These are phyloP conservation scores for Clonostachys sp. DNA, from an alignment of 2,329 filamentous ascomycete genomes.

Conservation along the genomic window DNA sequence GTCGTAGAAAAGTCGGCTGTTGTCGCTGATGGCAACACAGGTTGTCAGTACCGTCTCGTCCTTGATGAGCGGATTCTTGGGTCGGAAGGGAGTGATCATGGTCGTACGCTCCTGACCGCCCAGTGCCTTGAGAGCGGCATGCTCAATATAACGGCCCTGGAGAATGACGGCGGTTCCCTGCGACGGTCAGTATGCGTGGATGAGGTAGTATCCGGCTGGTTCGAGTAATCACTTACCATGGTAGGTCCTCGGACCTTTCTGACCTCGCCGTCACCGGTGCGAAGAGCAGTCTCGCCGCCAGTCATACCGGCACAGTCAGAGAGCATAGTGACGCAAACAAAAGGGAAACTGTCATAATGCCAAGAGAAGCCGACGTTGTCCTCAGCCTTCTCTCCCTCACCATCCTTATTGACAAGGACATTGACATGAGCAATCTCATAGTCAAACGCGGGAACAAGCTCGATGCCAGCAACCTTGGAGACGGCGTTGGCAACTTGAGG, in stretches of 20 bases:
- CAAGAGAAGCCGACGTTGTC: constrained; percentile 54
- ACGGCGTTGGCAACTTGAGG: constrained; percentile 37
- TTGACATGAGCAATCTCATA: constrained; percentile 52
- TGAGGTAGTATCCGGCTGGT: constrained; percentile 9
- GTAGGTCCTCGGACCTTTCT: constrained; percentile 55
- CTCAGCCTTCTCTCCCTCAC: constrained; percentile 28
- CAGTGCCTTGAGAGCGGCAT: constrained; percentile 55
- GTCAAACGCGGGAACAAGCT: constrained; percentile 47
- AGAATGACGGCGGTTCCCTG: constrained; percentile 56
- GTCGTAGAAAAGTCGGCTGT: constrained; percentile 54
- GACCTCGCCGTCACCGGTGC: constrained; percentile 45
- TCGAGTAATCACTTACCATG: constrained; percentile 41
- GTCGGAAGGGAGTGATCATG: constrained; percentile 63
- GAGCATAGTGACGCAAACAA: constrained; percentile 67
- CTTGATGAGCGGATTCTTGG: constrained; percentile 43
- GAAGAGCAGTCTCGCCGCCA: constrained; percentile 60
- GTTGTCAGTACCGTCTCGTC: constrained; percentile 60
- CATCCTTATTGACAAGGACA: constrained; percentile 43
- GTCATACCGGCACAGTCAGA: constrained; percentile 59
- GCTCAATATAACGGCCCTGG: constrained; percentile 64
- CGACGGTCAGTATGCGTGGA: neutral
- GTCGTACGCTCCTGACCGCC: constrained; percentile 58
- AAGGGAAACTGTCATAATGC: constrained; percentile 63
- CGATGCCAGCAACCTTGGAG: constrained; percentile 47
- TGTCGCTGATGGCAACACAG: constrained; percentile 52